Base-by-base conservation (phyloP, 2,329 filamentous ascomycete species). In the Graphilbum fragrans region DNA sequence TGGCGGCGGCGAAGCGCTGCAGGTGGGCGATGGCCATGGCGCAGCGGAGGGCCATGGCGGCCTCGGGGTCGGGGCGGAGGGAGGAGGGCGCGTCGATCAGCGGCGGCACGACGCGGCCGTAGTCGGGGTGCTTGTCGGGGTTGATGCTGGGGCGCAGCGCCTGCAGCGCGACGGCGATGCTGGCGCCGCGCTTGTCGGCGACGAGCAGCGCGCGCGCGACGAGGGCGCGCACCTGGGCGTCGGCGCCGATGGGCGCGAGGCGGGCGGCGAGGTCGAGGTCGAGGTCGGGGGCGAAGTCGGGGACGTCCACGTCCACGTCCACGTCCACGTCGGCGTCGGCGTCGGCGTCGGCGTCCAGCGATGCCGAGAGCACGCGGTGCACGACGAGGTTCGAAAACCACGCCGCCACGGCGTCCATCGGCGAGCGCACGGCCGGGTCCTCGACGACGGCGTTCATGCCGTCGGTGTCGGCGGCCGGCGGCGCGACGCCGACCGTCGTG, bases 371-470 rank as follows among this genome's bases (percentile, higher is more conserved):
- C 3, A 77, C 78, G 43, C 73, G 71, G 52, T 87, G 83, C 31
- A 94, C 63, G 12, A 76, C 68, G 42, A 81, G 69, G 48, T 77
- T 86, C 1, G 88, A 93, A 66, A 80, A 92, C 88, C 88, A 95
- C 2, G 88, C 86, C 7, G 88, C 86, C 39, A 95, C 76, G 12
- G 86, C 87, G 58, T 95, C 90, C 49, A 95, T 74, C 1, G 88
- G 86, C 17, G 86, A 92, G 40, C 83, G 77, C 45, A 95, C 84
- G 3, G 86, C 81, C 40, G 77, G 76, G 53, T 95, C 90, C 45
- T 92, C 83, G 3, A 92, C 83, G 1, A 94, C 86, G 6, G 75
- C 71, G 55, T 93, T 83, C 70, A 93, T 82, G 37, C 83, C 77
- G 40, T 81, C 77, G 47, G 85, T 81, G 19, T 70, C 66, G 3